Percentiles rank a stretch among this genome's conserved stretches.
Conservation (phyloP, 2,329 filamentous ascomycete species). For the Microascus cirrosus region DNA sequence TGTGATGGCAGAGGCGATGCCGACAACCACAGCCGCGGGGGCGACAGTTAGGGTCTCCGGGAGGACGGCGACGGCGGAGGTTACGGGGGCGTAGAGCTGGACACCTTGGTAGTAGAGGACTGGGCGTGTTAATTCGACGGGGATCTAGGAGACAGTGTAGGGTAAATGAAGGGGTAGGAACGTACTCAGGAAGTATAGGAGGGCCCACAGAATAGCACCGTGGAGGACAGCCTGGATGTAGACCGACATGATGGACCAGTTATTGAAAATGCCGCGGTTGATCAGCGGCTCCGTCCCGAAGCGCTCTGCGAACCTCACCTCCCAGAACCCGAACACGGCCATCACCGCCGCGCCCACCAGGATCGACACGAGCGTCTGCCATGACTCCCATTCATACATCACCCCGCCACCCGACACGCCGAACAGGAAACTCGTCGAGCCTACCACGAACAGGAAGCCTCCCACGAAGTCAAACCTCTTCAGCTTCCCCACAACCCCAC, state of each 20-base stretch:
- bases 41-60: slow-evolving; percentile 53
- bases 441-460: slow-evolving; percentile 46
- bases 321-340: slow-evolving; percentile 40
- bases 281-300: slow-evolving; percentile 32
- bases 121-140: slow-evolving; percentile 16
- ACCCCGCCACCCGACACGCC: slow-evolving; percentile 44
- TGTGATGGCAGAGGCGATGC: slow-evolving; percentile 39
- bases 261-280: slow-evolving; percentile 30
- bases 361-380: slow-evolving; percentile 50
- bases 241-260: slow-evolving; percentile 34
- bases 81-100: slow-evolving; percentile 39
- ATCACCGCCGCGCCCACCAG: slow-evolving; percentile 41
- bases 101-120: slow-evolving; percentile 37
- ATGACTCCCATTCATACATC: slow-evolving; percentile 53
- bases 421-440: slow-evolving; percentile 37
- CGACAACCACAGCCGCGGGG: slow-evolving; percentile 45
- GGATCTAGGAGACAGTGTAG: not conserved
- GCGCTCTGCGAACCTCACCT: slow-evolving; percentile 31
- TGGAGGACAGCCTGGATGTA: slow-evolving; percentile 44
- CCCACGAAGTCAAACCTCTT: slow-evolving; percentile 50
- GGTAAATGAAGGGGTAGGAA: not conserved
- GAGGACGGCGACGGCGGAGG: slow-evolving; percentile 43
- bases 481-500: slow-evolving; percentile 10
- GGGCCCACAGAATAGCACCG: slow-evolving; percentile 41
- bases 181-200: slow-evolving; percentile 41